Conservation (phyloP, 2,329 filamentous ascomycete genomes). For the Fusarium nelsonii region DNA sequence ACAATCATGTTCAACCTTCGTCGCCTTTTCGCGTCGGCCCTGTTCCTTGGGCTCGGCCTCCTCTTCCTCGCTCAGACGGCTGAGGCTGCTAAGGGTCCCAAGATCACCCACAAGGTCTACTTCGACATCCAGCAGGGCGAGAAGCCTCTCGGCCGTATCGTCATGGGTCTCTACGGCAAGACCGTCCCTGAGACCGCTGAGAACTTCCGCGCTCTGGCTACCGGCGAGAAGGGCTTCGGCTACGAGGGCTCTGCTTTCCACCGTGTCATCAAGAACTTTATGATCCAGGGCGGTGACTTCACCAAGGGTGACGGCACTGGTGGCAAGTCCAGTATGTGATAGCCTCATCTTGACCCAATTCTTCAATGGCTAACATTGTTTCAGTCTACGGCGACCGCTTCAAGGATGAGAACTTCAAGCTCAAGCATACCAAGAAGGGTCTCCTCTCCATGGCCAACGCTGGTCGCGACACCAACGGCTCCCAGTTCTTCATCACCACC, state of each 20-base stretch:
- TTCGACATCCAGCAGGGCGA: slow-evolving; percentile 86
- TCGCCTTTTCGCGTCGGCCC: slow-evolving; percentile 76
- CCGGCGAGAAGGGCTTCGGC: slow-evolving; percentile 87
- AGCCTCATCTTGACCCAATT: not conserved
- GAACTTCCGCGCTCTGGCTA: slow-evolving; percentile 84
- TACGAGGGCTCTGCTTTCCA: slow-evolving; percentile 88
- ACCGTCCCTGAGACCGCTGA: slow-evolving; percentile 81
- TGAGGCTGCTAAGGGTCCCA: slow-evolving; percentile 85
- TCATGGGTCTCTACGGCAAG: slow-evolving; percentile 88
- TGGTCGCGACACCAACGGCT: slow-evolving; percentile 87
- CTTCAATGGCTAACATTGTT: slow-evolving; percentile 37
- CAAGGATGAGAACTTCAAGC: slow-evolving; percentile 93
- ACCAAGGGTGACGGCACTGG: slow-evolving; percentile 85
- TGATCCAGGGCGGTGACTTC: slow-evolving; percentile 94
- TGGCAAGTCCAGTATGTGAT: slow-evolving; percentile 80
- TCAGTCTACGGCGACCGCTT: slow-evolving; percentile 87
- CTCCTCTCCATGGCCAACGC: slow-evolving; percentile 88
- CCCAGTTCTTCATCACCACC: slow-evolving; percentile 93
- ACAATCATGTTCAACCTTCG: slow-evolving; percentile 79
- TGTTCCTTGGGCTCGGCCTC: slow-evolving; percentile 81
- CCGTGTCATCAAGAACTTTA: slow-evolving; percentile 90
- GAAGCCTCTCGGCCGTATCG: slow-evolving; percentile 78
- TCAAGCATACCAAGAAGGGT: slow-evolving; percentile 89
- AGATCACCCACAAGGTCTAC: slow-evolving; percentile 96
- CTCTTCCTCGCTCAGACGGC: slow-evolving; percentile 81